Evolutionary conservation across 805 yeast species (phyloP), one percentile per base, ranked within the genome.

Genomic region (Suhomyces faveliae): DNA sequence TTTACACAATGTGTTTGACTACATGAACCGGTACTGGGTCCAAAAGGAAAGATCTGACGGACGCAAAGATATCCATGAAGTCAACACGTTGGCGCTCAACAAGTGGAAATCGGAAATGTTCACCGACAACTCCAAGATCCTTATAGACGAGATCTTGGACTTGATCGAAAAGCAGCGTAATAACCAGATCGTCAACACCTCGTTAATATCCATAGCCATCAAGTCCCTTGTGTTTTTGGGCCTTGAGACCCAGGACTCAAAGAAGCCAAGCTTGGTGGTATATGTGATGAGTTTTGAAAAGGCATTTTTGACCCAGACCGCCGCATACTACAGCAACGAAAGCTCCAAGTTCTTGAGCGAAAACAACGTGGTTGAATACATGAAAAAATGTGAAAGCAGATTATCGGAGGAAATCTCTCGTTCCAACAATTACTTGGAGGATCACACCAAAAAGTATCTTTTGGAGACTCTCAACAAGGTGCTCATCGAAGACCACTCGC

Each of bases 1-100:
- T 66, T 70, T 94, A 64, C 90, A 89, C 65, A 94, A 95, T 63
- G 91, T 95, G 5, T 88, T 94, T 60, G 97, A 92, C 64, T 94
- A 94, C 67, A 83, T 94, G 80, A 94, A 94, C 67, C 80, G 98
- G 52, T 94, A 92, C 68, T 94, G 99, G 99, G 97, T 95, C 39
- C 87, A 87, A 57, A 91, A 95, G 61, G 98, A 92, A 67, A 79
- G 98, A 61, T 86, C 89, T 38, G 97, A 92, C 63, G 97, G 97
- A 13, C 81, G 89, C 59, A 79, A 90, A 53, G 90, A 89, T 60
- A 84, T 94, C 40, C 89, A 83, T 66, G 99, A 94, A 66, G 95
- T 95, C 19, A 85, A 90, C 63, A 89, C 97, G 4, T 74, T 94
- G 53, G 87, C 96, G 44, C 72, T 92, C 45, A 76, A 90, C 55